Conservation (phyloP, 2,329 filamentous ascomycete genomes). For the Clonostachys chloroleuca region DNA sequence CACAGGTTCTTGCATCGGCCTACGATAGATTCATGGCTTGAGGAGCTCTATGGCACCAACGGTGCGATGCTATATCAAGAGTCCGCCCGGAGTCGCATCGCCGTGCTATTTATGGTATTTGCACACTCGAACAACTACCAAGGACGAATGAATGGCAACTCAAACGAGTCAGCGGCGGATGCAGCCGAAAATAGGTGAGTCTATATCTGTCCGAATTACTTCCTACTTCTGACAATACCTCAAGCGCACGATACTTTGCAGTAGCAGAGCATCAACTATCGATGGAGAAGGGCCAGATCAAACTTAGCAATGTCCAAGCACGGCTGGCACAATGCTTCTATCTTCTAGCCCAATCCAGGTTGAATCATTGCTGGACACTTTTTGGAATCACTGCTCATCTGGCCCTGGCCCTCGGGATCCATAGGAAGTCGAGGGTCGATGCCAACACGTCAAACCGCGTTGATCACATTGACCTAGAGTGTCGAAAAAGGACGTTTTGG, state of each 20-base stretch:
- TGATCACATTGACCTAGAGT: conserved; percentile 28
- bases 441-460: conserved; percentile 3
- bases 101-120: conserved; percentile 43
- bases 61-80: conserved; percentile 15
- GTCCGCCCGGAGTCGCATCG: conserved; percentile 22
- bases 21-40: conserved; percentile 41
- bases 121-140: conserved; percentile 40
- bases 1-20: conserved; percentile 50
- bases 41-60: conserved; percentile 28
- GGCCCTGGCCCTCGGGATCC: conserved; percentile 30
- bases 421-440: conserved; percentile 16
- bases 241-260: conserved; percentile 22
- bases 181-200: conserved; percentile 40
- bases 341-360: conserved; percentile 34
- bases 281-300: conserved; percentile 28
- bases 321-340: conserved; percentile 36
- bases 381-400: conserved; percentile 36
- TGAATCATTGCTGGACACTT: conserved; percentile 42
- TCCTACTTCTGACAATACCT: background rate
- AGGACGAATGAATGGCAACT: conserved; percentile 2
- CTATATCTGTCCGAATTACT: background rate
- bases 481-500: conserved; percentile 51
- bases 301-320: conserved; percentile 33
- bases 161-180: conserved; percentile 14
- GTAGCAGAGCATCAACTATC: conserved; percentile 30